Evolutionary conservation across 2,329 filamentous ascomycete species (phyloP), one percentile per base, ranked within the genome.

Genomic region (Bimuria novae-zelandiae): DNA sequence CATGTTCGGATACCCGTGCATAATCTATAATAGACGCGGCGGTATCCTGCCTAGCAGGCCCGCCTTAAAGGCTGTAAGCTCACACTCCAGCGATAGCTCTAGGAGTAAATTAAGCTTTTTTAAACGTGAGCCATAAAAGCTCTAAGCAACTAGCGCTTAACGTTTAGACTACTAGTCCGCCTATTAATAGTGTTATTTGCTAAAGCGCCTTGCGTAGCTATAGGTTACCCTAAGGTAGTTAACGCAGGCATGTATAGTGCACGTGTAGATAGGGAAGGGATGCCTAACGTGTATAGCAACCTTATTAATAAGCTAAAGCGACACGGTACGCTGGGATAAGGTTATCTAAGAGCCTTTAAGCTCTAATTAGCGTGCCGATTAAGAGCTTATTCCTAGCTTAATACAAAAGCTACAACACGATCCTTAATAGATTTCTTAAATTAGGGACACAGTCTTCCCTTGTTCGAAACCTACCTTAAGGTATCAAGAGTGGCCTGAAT

Each of bases 371-470:
- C 71, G 78, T 32, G 76, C 79, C 0, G 80, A 83, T 37, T 74
- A 78, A 16, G 66, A 77, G 3, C 63, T 69, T 5, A 68, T 84
- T 0, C 65, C 72, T 0, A 61, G 71, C 2, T 62, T 77, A 16
- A 66, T 85, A 0, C 67, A 73, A 4, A 74, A 74, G 7, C 63
- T 80, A 12, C 67, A 68, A 3, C 57, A 77, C 7, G 75, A 80
- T 39, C 75, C 79, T 2, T 73, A 78, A 2, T 86, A 80, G 63
- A 60, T 81, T 1, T 83, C 84, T 2, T 77, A 84, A 2, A 58
- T 73, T 0, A 83, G 83, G 1, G 84, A 87, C 53, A 64, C 85
- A 3, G 82, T 86, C 0, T 71, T 87, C 0, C 85, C n/a, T 82
- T 39, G 67, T 76, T 1, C 70, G 78, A 10, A 61, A 69, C 3